Evolutionary conservation across 179 eudicot genomes (phyloP), one percentile per base, ranked within the genome.

Genomic region (Drosera spatulata): DNA sequence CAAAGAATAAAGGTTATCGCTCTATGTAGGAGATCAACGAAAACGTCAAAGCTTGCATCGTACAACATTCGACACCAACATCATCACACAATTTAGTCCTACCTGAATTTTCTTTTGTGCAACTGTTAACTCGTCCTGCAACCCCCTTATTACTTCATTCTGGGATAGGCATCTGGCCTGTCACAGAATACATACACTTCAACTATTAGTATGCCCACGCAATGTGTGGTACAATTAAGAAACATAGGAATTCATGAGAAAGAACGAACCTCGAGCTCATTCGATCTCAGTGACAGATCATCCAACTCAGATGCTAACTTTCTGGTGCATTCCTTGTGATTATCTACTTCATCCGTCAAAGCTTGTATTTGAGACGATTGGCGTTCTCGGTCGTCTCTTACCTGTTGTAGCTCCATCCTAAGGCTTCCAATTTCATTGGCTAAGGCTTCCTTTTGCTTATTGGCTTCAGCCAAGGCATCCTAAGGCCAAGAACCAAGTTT

Each of bases 61-160:
- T 22, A 22, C 33, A 22, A 22, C 33, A 22, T 22, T 22, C 33
- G 33, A 22, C 1, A 22, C 33, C 33, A 22, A 22, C 33, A 22
- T 22, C 49, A 44, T 38, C 22, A 15, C 48, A 61, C 52, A 41
- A 53, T 33, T 45, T 14, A 64, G 47, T 45, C 44, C 45, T 65
- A 91, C 98, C 95, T 85, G 80, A 62, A 85, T 44, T 67, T 81
- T 82, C 68, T 78, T 78, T 61, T 86, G 85, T 3, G 98, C 91
- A 75, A 61, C 65, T 58, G 80, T 76, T 60, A 91, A 82, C 65
- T 84, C 88, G 48, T 75, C 76, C 63, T 91, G 95, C 65, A 91
- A 70, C 58, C 76, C 70, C 63, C 62, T 73, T 64, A 91, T 82
- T 55, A 82, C 74, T 59, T 79, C 84, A 81, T 71, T 67, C 69